Conservation (phyloP, 345 rosid genomes). For the Gynandropsis gynandra region DNA sequence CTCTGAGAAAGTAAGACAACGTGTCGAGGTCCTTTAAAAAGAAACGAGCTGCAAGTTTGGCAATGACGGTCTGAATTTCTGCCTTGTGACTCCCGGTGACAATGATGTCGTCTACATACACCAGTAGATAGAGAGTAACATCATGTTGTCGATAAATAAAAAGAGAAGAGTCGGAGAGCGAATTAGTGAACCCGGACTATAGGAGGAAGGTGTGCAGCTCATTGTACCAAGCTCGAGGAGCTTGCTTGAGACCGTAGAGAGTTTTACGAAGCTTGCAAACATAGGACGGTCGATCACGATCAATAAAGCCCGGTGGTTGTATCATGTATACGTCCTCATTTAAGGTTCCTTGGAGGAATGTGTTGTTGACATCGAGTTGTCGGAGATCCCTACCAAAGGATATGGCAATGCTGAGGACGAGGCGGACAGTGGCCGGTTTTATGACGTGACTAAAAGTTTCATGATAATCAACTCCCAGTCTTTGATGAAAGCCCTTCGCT, state of each 20-base stretch:
- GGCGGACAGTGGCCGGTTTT: not conserved
- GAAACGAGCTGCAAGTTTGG: not conserved
- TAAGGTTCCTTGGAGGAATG: not conserved
- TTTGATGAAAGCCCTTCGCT: too few species aligned
- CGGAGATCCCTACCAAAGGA: not conserved
- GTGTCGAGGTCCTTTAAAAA: not conserved
- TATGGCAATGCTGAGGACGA: too few species aligned
- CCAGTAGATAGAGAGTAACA: not conserved
- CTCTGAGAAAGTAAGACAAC: not conserved
- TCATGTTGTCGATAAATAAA: not conserved
- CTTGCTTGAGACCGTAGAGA: not conserved
- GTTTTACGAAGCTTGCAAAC: not conserved
- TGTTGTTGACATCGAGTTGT: not conserved
- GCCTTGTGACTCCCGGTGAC: not conserved
- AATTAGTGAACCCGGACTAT: not conserved
- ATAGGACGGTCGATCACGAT: not conserved
- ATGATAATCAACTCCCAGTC: too few species aligned
- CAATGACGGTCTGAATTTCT: not conserved
- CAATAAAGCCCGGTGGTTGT: not conserved
- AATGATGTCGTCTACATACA: not conserved
- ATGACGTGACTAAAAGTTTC: too few species aligned
- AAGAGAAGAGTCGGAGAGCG: not conserved
- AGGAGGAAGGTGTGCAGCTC: not conserved
- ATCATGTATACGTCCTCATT: not conserved
- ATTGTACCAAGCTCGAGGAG: not conserved